Percentiles rank a stretch among this genome's conserved stretches.
Evolutionary conservation across 148 eudicot genomes (phyloP).

Genomic region (Bassia scoparia): DNA sequence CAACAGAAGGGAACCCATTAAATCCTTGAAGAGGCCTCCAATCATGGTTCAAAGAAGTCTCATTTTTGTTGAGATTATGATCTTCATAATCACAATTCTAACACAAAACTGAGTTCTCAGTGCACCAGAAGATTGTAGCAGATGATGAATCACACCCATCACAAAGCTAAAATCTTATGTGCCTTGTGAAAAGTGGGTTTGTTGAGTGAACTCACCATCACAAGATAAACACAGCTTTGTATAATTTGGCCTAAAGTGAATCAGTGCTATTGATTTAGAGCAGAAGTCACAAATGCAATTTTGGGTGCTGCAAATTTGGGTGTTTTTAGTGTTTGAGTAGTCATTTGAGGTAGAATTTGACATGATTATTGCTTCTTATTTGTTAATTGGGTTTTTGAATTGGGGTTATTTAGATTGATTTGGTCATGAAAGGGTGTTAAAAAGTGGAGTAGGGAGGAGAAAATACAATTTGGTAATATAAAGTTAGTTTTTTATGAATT

Average conservation of each 20-base stretch:
- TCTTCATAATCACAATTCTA: constrained; percentile 82
- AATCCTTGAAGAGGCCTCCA: constrained; percentile 79
- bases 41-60: constrained; percentile 33
- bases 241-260: constrained; percentile 78
- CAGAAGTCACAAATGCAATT: constrained; percentile 67
- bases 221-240: constrained; percentile 72
- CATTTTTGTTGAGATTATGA: constrained; percentile 30
- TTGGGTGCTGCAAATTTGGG: constrained; percentile 4
- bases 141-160: constrained; percentile 60
- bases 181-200: constrained; percentile 64
- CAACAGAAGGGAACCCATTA: constrained; percentile 51
- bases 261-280: constrained; percentile 37
- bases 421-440: neutral
- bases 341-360: constrained; percentile 23
- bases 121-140: constrained; percentile 55
- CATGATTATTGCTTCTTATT: constrained; percentile 9
- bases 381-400: neutral
- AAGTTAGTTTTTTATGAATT: too few relatives aligned
- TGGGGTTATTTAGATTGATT: neutral
- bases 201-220: constrained; percentile 76
- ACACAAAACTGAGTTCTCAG: constrained; percentile 50
- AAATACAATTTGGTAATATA: too few relatives aligned
- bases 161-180: constrained; percentile 65
- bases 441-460: too few relatives aligned
- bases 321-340: neutral